Evolutionary conservation across 202 grass and related monocot species (phyloP), one percentile per base, ranked within the genome.

Genomic region (Hordeum pubiflorum): DNA sequence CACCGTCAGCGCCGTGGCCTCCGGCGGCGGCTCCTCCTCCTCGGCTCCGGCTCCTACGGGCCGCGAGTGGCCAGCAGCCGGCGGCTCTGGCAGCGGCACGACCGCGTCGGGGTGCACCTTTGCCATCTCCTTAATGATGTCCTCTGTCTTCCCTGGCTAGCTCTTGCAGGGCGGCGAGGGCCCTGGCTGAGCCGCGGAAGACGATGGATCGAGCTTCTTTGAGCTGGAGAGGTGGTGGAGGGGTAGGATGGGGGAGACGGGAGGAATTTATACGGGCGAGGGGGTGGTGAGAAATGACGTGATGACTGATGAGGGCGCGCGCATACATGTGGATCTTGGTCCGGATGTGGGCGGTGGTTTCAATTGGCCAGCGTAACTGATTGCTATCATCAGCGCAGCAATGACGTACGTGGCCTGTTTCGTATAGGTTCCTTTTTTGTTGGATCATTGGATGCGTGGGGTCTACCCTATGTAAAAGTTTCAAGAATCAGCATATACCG

Each of bases 71-170:
- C 32, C 32, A 38, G 32, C 24, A 0, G 55, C 38, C 33, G 21
- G 37, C 63, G 63, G 21, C 54, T 63, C 72, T 4, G 17, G 26
- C 38, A 12, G 36, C 34, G 37, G 10, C 65, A 33, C 59, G 58
- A 17, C 48, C 27, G 69, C 44, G 62, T 94, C 87, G 2, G 91
- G 94, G 57, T 92, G 86, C 31, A 97, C 89, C 88, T 89, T 97
- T 1, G 88, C 46, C 90, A 93, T 94, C 70, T 74, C 23, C 41
- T 32, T 31, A 55, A 55, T 8, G 43, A 14, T 48, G 22, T 48
- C 12, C 67, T 15, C 38, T 46, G 11, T 17, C 14, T 46, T 29
- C 68, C 67, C 40, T 27, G 6, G 69, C 41, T 10, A 10, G 63
- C 67, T 48, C 69, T 72, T 10, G 24, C 41, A 29, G 69, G 43